Conservation (phyloP, 2,329 filamentous ascomycete species). For the Ilyonectria destructans region DNA sequence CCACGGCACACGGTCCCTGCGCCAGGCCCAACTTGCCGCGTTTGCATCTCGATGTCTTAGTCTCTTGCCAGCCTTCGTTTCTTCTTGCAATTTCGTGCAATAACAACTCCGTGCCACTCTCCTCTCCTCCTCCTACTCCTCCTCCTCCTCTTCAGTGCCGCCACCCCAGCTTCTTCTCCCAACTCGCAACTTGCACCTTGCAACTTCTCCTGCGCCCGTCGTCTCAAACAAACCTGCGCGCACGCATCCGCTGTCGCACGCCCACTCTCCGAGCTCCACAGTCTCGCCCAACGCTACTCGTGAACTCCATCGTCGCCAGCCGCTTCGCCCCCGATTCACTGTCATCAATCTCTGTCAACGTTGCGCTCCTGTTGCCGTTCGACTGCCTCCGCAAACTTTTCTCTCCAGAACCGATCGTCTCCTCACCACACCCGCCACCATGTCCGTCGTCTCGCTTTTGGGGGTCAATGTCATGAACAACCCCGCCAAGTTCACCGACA, state of each 20-base stretch:
- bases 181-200: neutral
- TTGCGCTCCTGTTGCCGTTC: slow-evolving; percentile 10
- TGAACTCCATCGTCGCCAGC: slow-evolving; percentile 19
- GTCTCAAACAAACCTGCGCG: slow-evolving; percentile 10
- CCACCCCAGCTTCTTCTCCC: slow-evolving; percentile 4
- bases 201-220: neutral
- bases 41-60: slow-evolving; percentile 34
- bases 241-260: slow-evolving; percentile 13
- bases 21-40: slow-evolving; percentile 8
- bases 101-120: slow-evolving; percentile 11
- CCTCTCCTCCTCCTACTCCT: neutral
- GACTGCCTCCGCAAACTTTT: slow-evolving; percentile 5
- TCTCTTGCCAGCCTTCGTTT: slow-evolving; percentile 21
- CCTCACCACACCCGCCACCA: slow-evolving; percentile 58
- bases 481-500: slow-evolving; percentile 91
- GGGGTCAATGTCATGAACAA: slow-evolving; percentile 98
- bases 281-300: slow-evolving; percentile 23
- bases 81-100: slow-evolving; percentile 13
- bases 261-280: slow-evolving; percentile 30
- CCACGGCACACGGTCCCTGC: slow-evolving; percentile 21
- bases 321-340: slow-evolving; percentile 27
- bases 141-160: neutral
- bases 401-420: slow-evolving; percentile 5
- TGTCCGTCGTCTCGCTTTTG: slow-evolving; percentile 97
- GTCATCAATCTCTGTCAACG: slow-evolving; percentile 24